phyloP scores from a whole-genome alignment of 305 asterid genomes.

The Solanum chacoense region DNA sequence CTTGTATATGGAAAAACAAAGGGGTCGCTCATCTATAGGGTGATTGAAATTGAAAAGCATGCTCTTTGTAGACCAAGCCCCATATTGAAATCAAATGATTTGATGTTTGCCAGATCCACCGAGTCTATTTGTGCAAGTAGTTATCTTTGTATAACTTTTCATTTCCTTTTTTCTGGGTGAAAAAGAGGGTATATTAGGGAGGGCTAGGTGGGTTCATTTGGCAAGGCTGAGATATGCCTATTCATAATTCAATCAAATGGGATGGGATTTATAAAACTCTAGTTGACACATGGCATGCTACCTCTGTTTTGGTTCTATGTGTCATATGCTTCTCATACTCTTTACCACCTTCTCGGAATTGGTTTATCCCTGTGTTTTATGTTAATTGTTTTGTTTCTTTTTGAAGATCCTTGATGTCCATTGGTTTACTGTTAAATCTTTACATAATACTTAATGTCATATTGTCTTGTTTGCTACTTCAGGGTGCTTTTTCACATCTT shows the following conservation, averaged over 20 bases:
- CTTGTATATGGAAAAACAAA: neutral
- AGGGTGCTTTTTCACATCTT: conserved; percentile 87
- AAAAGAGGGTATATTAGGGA: neutral
- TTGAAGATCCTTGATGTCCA: neutral
- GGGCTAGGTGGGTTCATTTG: neutral
- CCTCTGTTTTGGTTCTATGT: neutral
- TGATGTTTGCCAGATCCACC: neutral
- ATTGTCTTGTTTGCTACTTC: neutral
- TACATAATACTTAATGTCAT: neutral
- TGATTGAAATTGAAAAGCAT: neutral
- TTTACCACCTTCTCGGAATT: neutral
- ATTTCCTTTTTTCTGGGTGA: neutral
- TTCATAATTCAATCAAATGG: neutral
- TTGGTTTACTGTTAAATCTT: neutral
- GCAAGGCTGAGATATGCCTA: neutral
- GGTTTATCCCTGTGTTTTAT: neutral
- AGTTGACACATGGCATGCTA: neutral
- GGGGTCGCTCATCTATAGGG: neutral
- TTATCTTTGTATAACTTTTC: neutral
- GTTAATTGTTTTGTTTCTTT: neutral
- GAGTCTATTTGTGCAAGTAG: neutral
- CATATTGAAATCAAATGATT: neutral
- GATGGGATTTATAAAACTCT: neutral
- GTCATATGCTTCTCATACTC: neutral
- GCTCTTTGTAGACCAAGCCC: neutral